Evolutionary conservation across 164 flowering plant genomes (phyloP).

Genomic region (Chimonanthus praecox): DNA sequence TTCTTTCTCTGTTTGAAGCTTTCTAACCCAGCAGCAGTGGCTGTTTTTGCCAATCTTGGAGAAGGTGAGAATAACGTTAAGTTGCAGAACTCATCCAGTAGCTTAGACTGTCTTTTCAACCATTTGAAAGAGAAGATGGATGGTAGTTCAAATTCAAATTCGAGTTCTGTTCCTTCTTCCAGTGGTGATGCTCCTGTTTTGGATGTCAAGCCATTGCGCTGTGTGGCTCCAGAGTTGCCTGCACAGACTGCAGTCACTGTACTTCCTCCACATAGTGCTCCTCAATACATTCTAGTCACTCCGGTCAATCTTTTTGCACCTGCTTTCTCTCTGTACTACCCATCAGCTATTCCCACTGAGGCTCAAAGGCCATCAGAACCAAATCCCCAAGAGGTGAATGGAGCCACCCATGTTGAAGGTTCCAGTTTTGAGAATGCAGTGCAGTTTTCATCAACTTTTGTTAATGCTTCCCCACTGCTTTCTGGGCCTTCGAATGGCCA

Average conservation of each 20-base stretch:
- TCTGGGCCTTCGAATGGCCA: constrained; percentile 22
- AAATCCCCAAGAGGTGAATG: constrained; percentile 15
- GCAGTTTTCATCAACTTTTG: constrained; percentile 14
- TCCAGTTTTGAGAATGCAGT: constrained; percentile 5
- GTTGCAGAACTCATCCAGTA: no score
- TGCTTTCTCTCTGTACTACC: constrained; percentile 35
- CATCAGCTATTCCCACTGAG: constrained; percentile 26
- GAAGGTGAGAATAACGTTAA: no score
- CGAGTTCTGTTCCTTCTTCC: no score
- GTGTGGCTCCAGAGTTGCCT: constrained; percentile 61
- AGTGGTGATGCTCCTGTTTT: constrained; percentile 15
- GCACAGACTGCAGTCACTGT: constrained; percentile 25
- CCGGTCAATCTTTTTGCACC: constrained; percentile 59
- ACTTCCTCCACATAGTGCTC: constrained; percentile 20
- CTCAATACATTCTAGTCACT: constrained; percentile 42
- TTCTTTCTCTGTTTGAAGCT: no score
- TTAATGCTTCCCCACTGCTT: constrained; percentile 21
- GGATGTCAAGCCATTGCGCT: constrained; percentile 66
- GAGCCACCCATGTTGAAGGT: constrained; percentile 7
- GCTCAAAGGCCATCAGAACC: constrained; percentile 24
- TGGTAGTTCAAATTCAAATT: no score
- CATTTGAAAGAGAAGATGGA: no score
- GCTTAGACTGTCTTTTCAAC: no score
- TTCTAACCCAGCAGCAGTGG: no score
- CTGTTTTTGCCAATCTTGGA: no score